These are phyloP conservation scores for Penicillium aurantiogriseum DNA, from an alignment of 2,329 filamentous ascomycete species.

Conservation along the genomic window DNA sequence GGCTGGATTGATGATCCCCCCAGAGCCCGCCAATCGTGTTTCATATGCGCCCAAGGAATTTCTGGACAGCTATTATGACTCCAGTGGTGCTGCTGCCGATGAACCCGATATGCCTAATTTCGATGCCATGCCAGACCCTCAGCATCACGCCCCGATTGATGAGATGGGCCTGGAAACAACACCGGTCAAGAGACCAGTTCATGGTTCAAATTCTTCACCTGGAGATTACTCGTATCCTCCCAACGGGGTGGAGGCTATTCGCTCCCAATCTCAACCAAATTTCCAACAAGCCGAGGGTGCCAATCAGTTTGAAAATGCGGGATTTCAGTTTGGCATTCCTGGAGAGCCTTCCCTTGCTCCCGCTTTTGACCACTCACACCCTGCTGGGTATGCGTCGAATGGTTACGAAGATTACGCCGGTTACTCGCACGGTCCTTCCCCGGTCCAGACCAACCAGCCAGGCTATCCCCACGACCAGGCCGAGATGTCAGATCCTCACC, in stretches of 20 bases:
- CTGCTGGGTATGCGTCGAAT: slow-evolving; percentile 19
- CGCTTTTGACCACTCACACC: slow-evolving; percentile 12
- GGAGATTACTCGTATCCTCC: slow-evolving; percentile 40
- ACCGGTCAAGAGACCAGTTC: slow-evolving; percentile 26
- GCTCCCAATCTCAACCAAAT: slow-evolving; percentile 50
- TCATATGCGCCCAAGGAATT: slow-evolving; percentile 40
- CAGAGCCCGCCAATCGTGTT: slow-evolving; percentile 21
- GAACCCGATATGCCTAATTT: slow-evolving; percentile 65
- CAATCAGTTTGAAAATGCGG: slow-evolving; percentile 48
- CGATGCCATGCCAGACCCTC: slow-evolving; percentile 51
- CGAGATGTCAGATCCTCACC: slow-evolving; percentile 27
- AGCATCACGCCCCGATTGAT: slow-evolving; percentile 28
- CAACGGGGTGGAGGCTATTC: slow-evolving; percentile 25
- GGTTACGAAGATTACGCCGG: slow-evolving; percentile 17
- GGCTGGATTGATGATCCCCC: slow-evolving; percentile 18
- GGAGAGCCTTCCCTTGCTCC: slow-evolving; percentile 17
- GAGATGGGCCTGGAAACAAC: slow-evolving; percentile 39
- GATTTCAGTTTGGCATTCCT: slow-evolving; percentile 73
- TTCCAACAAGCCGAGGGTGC: slow-evolving; percentile 28
- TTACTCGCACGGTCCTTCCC: slow-evolving; percentile 26
- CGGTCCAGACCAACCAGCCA: slow-evolving; percentile 24
- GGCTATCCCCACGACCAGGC: slow-evolving; percentile 20
- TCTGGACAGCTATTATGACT: slow-evolving; percentile 54
- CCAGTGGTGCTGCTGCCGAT: slow-evolving; percentile 36
- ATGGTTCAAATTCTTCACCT: slow-evolving; percentile 17